Base-by-base conservation (phyloP, 73 alveolate genomes). In the Symbiodinium pilosum region DNA sequence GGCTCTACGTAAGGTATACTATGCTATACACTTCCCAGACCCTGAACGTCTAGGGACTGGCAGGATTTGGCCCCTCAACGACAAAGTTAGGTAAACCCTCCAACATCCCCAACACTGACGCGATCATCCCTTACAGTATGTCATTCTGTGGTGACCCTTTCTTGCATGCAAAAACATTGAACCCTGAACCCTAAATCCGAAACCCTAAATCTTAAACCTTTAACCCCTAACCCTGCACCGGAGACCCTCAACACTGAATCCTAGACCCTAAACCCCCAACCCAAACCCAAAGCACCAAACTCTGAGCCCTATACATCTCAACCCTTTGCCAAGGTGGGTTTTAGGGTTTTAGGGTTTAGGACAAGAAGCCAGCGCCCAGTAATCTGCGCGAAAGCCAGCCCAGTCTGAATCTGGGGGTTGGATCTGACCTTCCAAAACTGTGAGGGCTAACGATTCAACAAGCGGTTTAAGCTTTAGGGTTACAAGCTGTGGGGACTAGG, bases 341-440 rank as follows among this genome's bases (percentile, higher is more conserved):
- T n/a, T n/a, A n/a, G n/a, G n/a, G n/a, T n/a, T n/a, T n/a, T n/a
- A n/a, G n/a, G n/a, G n/a, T n/a, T n/a, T n/a, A n/a, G 4, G 75
- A 41, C 96, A 41, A 7, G 81, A 30, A 26, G 14, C 97, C 77
- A 91, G 32, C 2, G 97, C 97, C 97, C 97, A 91, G 28, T 43
- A 21, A 41, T 91, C 87, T 7, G 97, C 88, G 16, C 77, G 39
- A 54, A 91, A 91, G 54, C 97, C 97, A 14, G 97, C 97, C 34
- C 77, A 71, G 81, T 91, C 97, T 6, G 97, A 9, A 41, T 43
- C 41, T 34, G 87, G 81, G 2, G 88, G 81, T 11, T 83, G 88
- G 9, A 69, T 5, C 64, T 91, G 97, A 56, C 97, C 97, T 91
- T 1, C 20, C 38, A 30, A 14, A 30, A 75, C 36, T 39, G 18